Percentiles rank a stretch among this genome's conserved stretches.
phyloP scores from a whole-genome alignment of 2,329 filamentous ascomycete species.

The Pleomassaria siparia region DNA sequence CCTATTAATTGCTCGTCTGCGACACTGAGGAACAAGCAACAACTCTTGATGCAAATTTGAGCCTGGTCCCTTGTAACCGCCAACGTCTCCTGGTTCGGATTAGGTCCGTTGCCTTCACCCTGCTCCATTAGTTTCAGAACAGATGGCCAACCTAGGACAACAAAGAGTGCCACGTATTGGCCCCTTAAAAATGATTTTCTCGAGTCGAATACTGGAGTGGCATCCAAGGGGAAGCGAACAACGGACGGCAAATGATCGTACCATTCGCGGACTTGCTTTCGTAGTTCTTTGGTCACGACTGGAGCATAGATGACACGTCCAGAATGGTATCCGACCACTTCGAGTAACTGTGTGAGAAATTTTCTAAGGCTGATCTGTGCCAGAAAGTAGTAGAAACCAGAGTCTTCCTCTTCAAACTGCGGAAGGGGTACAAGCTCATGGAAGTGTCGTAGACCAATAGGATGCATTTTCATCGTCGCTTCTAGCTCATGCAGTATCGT shows the following conservation, averaged over 20 bases:
- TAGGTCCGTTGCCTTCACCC: conserved; percentile 12
- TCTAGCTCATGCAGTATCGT: conserved; percentile 29
- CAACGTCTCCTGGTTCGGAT: conserved; percentile 17
- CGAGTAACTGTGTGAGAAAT: conserved; percentile 27
- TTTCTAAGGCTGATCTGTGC: conserved; percentile 31
- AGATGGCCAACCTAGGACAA: conserved; percentile 32
- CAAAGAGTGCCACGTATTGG: conserved; percentile 32
- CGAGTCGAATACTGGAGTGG: conserved; percentile 29
- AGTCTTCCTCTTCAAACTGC: conserved; percentile 29
- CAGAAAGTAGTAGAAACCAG: conserved; percentile 29
- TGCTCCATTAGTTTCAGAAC: conserved; percentile 28
- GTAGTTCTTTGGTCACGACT: conserved; percentile 24
- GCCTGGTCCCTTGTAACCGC: conserved; percentile 21
- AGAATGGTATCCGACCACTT: conserved; percentile 30
- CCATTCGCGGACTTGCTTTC: conserved; percentile 30
- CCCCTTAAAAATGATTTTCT: conserved; percentile 28
- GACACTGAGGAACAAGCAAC: conserved; percentile 19
- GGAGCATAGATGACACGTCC: conserved; percentile 29
- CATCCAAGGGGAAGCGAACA: conserved; percentile 25
- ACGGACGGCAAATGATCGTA: conserved; percentile 27
- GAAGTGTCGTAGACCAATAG: conserved; percentile 30
- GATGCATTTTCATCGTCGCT: conserved; percentile 32
- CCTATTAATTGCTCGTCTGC: conserved; percentile 28
- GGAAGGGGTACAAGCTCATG: conserved; percentile 32
- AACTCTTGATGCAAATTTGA: conserved; percentile 18